Evolutionary conservation across 345 rosid species (phyloP), one percentile per base, ranked within the genome.

Genomic region (Eucalyptus caleyi): DNA sequence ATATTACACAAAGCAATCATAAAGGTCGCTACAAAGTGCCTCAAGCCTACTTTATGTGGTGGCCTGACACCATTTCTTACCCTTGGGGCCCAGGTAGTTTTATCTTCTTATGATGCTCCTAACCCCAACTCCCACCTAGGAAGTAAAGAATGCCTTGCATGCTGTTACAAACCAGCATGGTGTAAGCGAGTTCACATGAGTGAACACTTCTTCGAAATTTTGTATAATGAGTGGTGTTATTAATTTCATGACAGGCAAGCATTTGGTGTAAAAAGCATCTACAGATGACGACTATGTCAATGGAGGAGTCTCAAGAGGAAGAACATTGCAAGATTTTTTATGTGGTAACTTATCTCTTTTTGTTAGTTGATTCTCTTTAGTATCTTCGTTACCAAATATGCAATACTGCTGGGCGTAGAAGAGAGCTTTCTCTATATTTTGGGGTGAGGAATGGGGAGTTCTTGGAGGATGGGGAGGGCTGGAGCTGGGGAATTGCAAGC

Each of bases 201-300:
- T 30, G 26, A 18, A 47, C 44, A 27, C 40, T 26, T 11, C 26
- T 86, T 50, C 4, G 9, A 53, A 86, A 86, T 86, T 53, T 50
- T 88, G 45, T 16, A 49, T 88, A 26, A 86, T 88, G 88, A 72
- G 59, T 30, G 83, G 27, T 49, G 56, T 16, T 49, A 91, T 69
- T 90, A 45, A 4, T 42, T 40, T 89, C 72, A 53, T 62, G 23
- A 65, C 88, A 97, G 99, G 98, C 94, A 86, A 92, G 96, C 90
- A 77, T 90, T 83, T 97, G 99, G 99, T 97, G 97, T 90, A 92
- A 95, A 86, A 97, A 97, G 90, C 99, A 97, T 94, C 90, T 97
- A 83, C 94, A 94, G 92, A 97, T 95, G 99, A 96, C 96, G 87
- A 87, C 92, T 18, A 94, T 96, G 97, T 97, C 98, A 5, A 90